A percentile compares a stretch with the other conserved stretches of the same genome.
Conservation (phyloP, 2,329 filamentous ascomycete genomes). For the Neodidymelliopsis sp. region DNA sequence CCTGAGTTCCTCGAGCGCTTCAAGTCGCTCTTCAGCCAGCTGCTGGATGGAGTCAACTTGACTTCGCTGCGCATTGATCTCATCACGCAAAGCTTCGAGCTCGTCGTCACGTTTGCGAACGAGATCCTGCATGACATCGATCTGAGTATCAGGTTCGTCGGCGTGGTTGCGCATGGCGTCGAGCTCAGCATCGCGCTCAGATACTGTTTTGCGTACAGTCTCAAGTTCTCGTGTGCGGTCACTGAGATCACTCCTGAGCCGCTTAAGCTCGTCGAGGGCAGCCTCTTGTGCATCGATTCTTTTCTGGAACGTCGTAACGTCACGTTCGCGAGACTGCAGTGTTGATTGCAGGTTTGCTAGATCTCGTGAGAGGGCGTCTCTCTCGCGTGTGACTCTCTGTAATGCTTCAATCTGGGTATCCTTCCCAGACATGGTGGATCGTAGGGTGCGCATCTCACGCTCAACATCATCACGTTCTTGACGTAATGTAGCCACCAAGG, state of each 20-base stretch:
- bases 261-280: slow-evolving; percentile 41
- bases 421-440: slow-evolving; percentile 39
- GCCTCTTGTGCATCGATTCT: slow-evolving; percentile 42
- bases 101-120: slow-evolving; percentile 56
- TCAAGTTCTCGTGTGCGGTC: slow-evolving; percentile 47
- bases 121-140: slow-evolving; percentile 52
- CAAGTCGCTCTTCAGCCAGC: slow-evolving; percentile 45
- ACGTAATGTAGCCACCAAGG: slow-evolving; percentile 38
- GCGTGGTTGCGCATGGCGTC: slow-evolving; percentile 45
- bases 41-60: slow-evolving; percentile 44
- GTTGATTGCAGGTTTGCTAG: slow-evolving; percentile 39
- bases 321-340: slow-evolving; percentile 44
- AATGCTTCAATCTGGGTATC: slow-evolving; percentile 47
- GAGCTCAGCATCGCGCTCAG: slow-evolving; percentile 48
- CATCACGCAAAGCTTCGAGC: slow-evolving; percentile 62
- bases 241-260: slow-evolving; percentile 36
- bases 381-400: slow-evolving; percentile 45
- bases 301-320: slow-evolving; percentile 39
- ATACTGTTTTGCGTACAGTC: slow-evolving; percentile 43
- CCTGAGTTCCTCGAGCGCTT: slow-evolving; percentile 61
- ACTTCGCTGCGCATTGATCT: slow-evolving; percentile 41
- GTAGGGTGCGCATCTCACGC: slow-evolving; percentile 33
- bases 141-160: slow-evolving; percentile 49
- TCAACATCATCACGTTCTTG: slow-evolving; percentile 35
- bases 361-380: slow-evolving; percentile 41